Evolutionary conservation across 345 rosid species (phyloP), one percentile per base, ranked within the genome.

Genomic region (Microthlaspi erraticum): DNA sequence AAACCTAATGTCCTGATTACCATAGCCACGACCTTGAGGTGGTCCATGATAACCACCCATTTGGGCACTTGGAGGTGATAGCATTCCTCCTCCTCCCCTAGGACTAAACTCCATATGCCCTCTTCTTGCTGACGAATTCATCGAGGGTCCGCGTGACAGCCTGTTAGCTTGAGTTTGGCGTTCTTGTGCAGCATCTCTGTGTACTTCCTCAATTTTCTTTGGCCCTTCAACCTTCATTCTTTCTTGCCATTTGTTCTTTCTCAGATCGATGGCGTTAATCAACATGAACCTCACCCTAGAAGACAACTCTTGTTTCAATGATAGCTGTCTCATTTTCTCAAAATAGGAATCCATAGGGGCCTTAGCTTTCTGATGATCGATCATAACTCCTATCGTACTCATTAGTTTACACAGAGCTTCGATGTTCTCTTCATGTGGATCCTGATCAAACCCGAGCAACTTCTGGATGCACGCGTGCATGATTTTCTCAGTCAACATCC

Each of bases 221-320:
- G 99, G 99, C 50, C 99, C 99, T 55, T 92, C 99, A n/a, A 92
- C 97, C 83, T 95, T 95, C 80, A 96, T 87, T 84, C 99, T 84
- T 70, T 95, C 94, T 80, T 90, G 98, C 98, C 99, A 90, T 68
- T 88, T 95, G 69, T 90, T 92, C 82, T 72, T 88, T 78, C 99
- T 84, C 74, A 90, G 79, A 74, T 95, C 98, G 64, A 92, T 90
- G 13, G 86, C 76, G 82, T 94, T 97, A 72, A 83, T 94, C 77
- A 94, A 78, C 99, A 94, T 84, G 76, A 94, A 89, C 87, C 93
- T 85, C 64, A 91, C 89, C 79, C 98, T 87, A 31, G 92, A 87
- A 29, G 98, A 88, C 32, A 87, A 73, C 72, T 86, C 85, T 89
- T 80, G 80, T 79, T 87, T 87, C 78, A 77, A 73, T 5, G 99